Conservation (phyloP, 202 grass and related monocot genomes). For the Elaeis oleifera region DNA sequence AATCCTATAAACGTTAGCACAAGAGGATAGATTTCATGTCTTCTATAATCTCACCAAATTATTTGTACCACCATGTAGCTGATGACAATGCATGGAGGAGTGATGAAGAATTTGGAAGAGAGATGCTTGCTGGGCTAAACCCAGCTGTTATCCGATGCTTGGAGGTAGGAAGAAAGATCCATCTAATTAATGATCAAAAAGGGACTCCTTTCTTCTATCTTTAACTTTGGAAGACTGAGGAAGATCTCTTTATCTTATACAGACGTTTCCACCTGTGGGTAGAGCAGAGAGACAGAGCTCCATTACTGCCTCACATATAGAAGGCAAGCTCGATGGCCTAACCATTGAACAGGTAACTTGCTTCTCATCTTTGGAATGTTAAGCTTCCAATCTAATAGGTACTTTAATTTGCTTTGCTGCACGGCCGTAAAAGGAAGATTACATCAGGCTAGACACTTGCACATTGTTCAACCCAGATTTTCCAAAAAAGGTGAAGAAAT, state of each 20-base stretch:
- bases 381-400: too few relatives aligned
- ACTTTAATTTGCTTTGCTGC: too few relatives aligned
- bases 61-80: slow-evolving; percentile 22
- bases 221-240: too few relatives aligned
- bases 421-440: too few relatives aligned
- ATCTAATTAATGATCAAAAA: too few relatives aligned
- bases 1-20: neutral
- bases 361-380: neutral
- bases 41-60: too few relatives aligned
- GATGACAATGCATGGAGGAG: slow-evolving; percentile 66
- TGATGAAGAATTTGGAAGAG: slow-evolving; percentile 81
- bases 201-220: neutral
- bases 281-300: slow-evolving; percentile 41
- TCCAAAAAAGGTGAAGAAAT: too few relatives aligned
- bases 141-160: slow-evolving; percentile 59
- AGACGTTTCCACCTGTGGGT: slow-evolving; percentile 63
- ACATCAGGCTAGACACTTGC: too few relatives aligned
- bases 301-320: slow-evolving; percentile 33
- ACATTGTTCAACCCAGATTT: too few relatives aligned
- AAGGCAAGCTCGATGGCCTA: slow-evolving; percentile 32
- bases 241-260: neutral
- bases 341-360: slow-evolving; percentile 37
- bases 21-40: too few relatives aligned
- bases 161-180: slow-evolving; percentile 18
- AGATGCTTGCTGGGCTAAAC: slow-evolving; percentile 89